Evolutionary conservation across 306 rosid genomes (phyloP), one percentile per base, ranked within the genome.

Genomic region (Gastrolobium villosum): DNA sequence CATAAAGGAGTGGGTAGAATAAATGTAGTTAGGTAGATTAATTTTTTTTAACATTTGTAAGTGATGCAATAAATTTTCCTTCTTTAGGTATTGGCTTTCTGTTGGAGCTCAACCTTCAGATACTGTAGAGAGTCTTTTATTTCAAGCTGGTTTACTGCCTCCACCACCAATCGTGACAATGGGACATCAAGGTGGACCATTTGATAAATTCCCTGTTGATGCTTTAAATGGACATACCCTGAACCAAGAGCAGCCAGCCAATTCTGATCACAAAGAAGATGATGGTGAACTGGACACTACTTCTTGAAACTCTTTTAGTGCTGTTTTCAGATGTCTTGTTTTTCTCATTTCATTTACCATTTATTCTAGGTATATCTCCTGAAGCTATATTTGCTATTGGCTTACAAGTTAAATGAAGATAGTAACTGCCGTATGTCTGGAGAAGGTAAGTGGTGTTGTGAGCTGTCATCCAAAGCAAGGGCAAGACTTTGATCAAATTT

Each of bases 51-150:
- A 20, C 26, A 20, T 20, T 20, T 20, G 26, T 20, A 20, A 20
- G 26, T 20, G 26, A 20, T 20, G 26, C 26, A 20, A 20, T 0
- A 20, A 20, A 20, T 20, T 20, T 20, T 20, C 26, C 9, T 77
- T 78, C 28, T 72, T 70, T 75, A 94, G 98, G 90, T 90, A 94
- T 77, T 94, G 98, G 98, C 87, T 94, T 11, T 90, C 97, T 65
- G 95, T 94, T 74, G 98, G 98, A 43, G 98, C 98, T 79, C 91
- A 90, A 83, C 97, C 98, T 76, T 89, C 98, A 31, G 96, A 94
- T 2, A 82, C 97, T 10, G 88, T 92, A 14, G 87, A 90, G 82
- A 82, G 87, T 44, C 78, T 94, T 76, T 89, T 92, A 49, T 84
- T 83, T 77, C 74, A 87, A 72, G 83, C 97, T n/a, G 97, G 98